These are phyloP conservation scores for Huiozyma sinensis DNA, from an alignment of 805 yeast genomes.

Conservation along the genomic window DNA sequence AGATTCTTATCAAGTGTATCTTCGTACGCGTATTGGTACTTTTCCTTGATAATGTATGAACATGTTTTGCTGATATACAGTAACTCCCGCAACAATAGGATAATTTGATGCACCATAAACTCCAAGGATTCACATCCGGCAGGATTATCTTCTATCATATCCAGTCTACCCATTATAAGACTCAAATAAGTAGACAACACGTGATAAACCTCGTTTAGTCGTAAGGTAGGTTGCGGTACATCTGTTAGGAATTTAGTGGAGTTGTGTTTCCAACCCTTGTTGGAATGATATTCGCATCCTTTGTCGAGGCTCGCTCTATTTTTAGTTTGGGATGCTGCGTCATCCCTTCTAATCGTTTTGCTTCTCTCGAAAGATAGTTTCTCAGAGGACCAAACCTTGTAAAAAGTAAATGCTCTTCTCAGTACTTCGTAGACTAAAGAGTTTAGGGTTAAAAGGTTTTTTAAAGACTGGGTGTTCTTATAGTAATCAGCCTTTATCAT, in stretches of 20 bases:
- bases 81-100: constrained; percentile 51
- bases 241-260: constrained; percentile 25
- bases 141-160: constrained; percentile 63
- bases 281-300: background rate
- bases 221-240: constrained; percentile 52
- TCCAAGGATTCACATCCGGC: constrained; percentile 61
- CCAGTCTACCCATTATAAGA: constrained; percentile 63
- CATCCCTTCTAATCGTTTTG: constrained; percentile 1
- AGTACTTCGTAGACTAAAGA: constrained; percentile 57
- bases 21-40: constrained; percentile 21
- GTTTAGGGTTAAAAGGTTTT: constrained; percentile 52
- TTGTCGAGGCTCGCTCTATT: background rate
- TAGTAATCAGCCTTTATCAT: constrained; percentile 69
- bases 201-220: constrained; percentile 56
- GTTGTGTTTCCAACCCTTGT: background rate
- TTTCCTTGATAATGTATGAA: constrained; percentile 26
- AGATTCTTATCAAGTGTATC: constrained; percentile 33
- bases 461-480: constrained; percentile 48
- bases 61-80: constrained; percentile 47
- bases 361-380: constrained; percentile 35
- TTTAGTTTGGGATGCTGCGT: background rate
- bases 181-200: constrained; percentile 52
- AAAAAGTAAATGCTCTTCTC: constrained; percentile 51
- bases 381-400: constrained; percentile 64
- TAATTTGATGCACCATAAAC: constrained; percentile 56